Base-by-base conservation (phyloP, 2,329 filamentous ascomycete species). In the Sphaerostilbella broomeana region DNA sequence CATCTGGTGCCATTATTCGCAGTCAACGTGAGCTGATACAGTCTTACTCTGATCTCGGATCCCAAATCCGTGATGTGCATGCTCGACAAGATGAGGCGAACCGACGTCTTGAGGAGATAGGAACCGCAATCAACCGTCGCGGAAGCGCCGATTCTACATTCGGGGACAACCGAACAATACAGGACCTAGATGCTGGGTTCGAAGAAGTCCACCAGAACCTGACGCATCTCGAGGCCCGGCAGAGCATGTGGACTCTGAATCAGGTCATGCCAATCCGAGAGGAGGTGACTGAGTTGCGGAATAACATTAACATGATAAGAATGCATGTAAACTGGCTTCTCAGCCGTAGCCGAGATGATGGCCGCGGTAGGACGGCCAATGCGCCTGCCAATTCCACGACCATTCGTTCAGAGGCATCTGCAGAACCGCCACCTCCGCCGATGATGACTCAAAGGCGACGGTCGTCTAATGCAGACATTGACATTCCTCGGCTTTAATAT, bases 221-320 rank as follows among this genome's bases (percentile, higher is more conserved):
- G 25, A 72, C 69, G 15, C 75, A 79, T 42, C 64, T 78, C 35
- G 76, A 80, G 51, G 72, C 71, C 4, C 69, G 74, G 34, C 75
- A 79, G 51, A 75, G 70, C 21, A 72, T 78, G 58, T 72, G 75
- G 67, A 67, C 77, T 7, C 67, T 80, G 51, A 79, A 78, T 49
- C 74, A 80, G 54, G 72, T 75, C 5, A 68, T 77, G 51, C 75
- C 72, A 6, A 70, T 81, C 44, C 75, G 77, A 41, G 75, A 81
- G 43, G 74, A 79, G 55, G 67, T 81, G n/a, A 69, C 71, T 4
- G 77, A 81, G 53, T 61, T 77, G 28, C 64, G 70, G 29, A 76
- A 70, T 57, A 76, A 69, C 47, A 62, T 76, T 44, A 74, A 73
- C 35, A 71, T 76, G 49, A 65, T 78, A 29, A 68, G 69, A 38